Evolutionary conservation across 306 rosid genomes (phyloP).

Genomic region (Argentina anserina): DNA sequence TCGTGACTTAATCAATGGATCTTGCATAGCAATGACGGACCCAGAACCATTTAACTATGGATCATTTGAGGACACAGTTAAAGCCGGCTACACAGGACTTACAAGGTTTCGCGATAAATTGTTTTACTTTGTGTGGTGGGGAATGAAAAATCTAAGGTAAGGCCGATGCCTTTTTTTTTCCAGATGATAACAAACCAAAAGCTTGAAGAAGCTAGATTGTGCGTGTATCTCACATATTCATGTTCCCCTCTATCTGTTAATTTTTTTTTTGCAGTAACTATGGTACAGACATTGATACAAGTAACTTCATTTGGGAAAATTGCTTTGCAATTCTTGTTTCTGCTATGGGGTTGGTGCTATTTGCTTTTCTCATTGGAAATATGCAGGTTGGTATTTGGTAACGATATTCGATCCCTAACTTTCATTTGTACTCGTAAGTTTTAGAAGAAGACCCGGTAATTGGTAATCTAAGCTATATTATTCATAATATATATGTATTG

Average conservation of each 20-base stretch:
- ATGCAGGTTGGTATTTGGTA: background rate
- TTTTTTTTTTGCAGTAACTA: background rate
- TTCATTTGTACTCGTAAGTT: too few relatives aligned
- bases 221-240: background rate
- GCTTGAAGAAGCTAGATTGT: background rate
- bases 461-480: too few relatives aligned
- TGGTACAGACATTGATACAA: background rate
- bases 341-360: background rate
- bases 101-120: background rate
- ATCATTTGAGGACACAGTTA: too few relatives aligned
- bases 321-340: background rate
- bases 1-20: background rate
- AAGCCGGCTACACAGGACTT: background rate
- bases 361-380: background rate
- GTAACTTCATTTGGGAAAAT: background rate
- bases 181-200: too few relatives aligned
- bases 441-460: too few relatives aligned
- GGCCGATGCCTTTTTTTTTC: too few relatives aligned
- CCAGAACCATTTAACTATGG: too few relatives aligned
- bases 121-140: background rate
- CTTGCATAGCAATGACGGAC: rapidly evolving
- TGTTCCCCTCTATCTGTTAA: background rate
- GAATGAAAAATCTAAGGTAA: background rate
- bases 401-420: background rate
- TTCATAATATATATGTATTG: too few relatives aligned